Evolutionary conservation across 2,329 filamentous ascomycete species (phyloP), one percentile per base, ranked within the genome.

Genomic region (Aureobasidium pullulans): DNA sequence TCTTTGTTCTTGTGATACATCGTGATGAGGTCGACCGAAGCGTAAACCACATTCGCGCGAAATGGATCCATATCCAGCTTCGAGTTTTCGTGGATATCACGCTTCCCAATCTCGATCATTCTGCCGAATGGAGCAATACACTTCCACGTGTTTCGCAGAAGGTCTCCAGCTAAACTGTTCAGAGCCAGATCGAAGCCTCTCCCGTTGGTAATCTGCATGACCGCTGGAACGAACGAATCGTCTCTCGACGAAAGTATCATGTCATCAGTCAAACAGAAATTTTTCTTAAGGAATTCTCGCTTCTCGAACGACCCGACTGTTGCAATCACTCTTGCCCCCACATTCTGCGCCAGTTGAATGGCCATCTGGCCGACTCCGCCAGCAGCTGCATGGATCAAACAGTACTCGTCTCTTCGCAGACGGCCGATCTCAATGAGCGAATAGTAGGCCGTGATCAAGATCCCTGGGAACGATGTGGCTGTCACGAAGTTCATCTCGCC

Each of bases 181-280:
- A 72, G 60, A 4, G 71, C 57, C 8, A 73, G 66, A 58, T 74
- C 70, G 11, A 71, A 63, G 8, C 71, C 71, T 6, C 42, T 39
- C 10, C 62, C 64, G 29, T 59, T 39, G 0, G 70, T 71, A 59
- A 23, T 62, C 23, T 0, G 64, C 54, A 57, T 49, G 6, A 73
- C 48, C 3, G 46, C 67, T 3, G 62, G 40, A 0, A 49, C 65
- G 49, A 72, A 72, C 6, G 61, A 62, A 0, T 57, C 40, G 36
- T 70, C 64, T n/a, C 68, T 62, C 44, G 56, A 64, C 57, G 61
- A 60, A 59, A 71, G 68, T 49, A 73, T 71, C 49, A 66, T 66
- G 39, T 67, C 59, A 3, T 63, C 63, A 1, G 62, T 46, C 11
- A 73, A 61, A 10, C 64, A 63, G 53, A 59, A 68, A 4, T 61